Percentiles rank a stretch among this genome's conserved stretches.
These are phyloP conservation scores for Boletus calvinii DNA, from an alignment of 1,284 basidiomycete species.

Conservation along the genomic window DNA sequence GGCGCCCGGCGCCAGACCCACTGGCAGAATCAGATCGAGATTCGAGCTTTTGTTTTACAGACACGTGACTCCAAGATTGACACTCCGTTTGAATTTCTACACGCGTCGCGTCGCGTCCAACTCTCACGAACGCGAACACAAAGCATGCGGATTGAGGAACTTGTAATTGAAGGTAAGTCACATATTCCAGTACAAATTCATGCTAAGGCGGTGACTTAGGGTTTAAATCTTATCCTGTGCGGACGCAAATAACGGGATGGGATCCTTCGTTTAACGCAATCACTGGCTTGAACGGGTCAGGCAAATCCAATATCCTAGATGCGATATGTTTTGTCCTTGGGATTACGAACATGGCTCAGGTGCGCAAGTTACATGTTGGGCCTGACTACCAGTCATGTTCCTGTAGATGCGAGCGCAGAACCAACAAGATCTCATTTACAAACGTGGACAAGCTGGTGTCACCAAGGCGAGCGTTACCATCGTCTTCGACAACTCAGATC, in stretches of 20 bases:
- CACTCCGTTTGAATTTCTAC: constrained; percentile 27
- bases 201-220: constrained; percentile 44
- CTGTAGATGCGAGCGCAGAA: constrained; percentile 90
- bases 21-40: no score
- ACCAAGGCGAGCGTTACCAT: constrained; percentile 98
- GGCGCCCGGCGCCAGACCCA: not conserved
- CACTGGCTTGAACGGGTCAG: constrained; percentile 92
- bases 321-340: constrained; percentile 98
- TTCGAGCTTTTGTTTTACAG: no score
- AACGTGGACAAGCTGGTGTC: constrained; percentile 95
- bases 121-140: not conserved
- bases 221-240: constrained; percentile 96
- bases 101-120: constrained; percentile 35
- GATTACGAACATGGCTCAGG: constrained; percentile 89
- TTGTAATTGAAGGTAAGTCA: constrained; percentile 68
- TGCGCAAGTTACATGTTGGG: constrained; percentile 33
- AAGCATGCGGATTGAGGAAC: constrained; percentile 78
- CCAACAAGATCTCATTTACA: constrained; percentile 97
- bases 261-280: constrained; percentile 97
- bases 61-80: constrained; percentile 16
- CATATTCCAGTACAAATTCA: no score
- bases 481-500: constrained; percentile 98
- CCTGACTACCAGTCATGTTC: not conserved
- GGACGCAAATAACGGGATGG: constrained; percentile 94
- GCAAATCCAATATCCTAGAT: constrained; percentile 97